Percentiles rank a stretch among this genome's conserved stretches.
Evolutionary conservation across 352 stramenopile genomes (phyloP).

Genomic region (Phytophthora idaei): DNA sequence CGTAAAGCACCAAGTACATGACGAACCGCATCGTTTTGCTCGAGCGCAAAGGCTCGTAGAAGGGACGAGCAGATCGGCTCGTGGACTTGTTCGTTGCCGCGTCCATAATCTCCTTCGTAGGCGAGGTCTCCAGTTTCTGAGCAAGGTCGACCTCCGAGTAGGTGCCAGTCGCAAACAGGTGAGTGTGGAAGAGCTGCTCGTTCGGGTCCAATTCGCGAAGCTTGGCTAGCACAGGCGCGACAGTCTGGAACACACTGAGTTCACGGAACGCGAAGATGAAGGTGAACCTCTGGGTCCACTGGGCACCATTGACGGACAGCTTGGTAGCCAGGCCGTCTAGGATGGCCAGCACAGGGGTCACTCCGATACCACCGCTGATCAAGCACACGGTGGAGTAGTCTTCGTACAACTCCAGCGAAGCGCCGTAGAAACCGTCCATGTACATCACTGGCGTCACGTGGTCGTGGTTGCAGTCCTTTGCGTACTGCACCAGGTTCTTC

Average conservation of each 20-base stretch:
- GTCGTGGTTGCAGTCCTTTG: conserved; percentile 41
- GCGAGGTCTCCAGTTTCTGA: conserved; percentile 23
- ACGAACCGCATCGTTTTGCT: conserved; percentile 39
- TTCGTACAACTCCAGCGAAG: conserved; percentile 52
- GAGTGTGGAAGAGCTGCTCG: conserved; percentile 39
- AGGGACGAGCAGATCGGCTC: conserved; percentile 30
- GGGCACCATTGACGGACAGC: conserved; percentile 26
- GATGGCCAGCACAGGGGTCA: conserved; percentile 53
- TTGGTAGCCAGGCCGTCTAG: conserved; percentile 49
- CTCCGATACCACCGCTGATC: conserved; percentile 50
- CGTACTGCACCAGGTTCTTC: conserved; percentile 44
- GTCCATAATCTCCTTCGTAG: conserved; percentile 19
- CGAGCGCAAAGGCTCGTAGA: conserved; percentile 65
- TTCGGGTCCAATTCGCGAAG: conserved; percentile 47
- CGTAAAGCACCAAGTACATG: conserved; percentile 47
- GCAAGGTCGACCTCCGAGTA: conserved; percentile 33
- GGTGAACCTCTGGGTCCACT: conserved; percentile 46
- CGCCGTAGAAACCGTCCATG: conserved; percentile 62
- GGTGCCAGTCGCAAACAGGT: conserved; percentile 36
- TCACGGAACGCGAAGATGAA: conserved; percentile 54
- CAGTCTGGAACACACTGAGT: conserved; percentile 38
- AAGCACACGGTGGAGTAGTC: conserved; percentile 56
- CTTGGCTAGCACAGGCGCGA: conserved; percentile 38
- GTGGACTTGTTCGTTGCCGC: conserved; percentile 17
- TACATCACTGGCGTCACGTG: conserved; percentile 43